Base-by-base conservation (phyloP, 2,329 filamentous ascomycete genomes). In the Tricladium varicosporioides region DNA sequence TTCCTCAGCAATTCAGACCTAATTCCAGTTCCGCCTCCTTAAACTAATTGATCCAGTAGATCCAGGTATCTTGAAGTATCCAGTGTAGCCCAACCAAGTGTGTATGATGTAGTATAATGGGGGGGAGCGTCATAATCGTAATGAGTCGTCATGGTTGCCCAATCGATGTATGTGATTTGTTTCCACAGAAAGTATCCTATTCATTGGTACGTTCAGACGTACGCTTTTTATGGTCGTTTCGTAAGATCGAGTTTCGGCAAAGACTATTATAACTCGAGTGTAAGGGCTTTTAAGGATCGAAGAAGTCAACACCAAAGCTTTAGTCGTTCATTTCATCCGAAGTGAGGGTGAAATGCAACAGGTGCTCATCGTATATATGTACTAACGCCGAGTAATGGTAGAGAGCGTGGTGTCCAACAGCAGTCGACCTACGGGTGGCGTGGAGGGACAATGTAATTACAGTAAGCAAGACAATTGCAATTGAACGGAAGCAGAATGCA, bases 131-230 rank as follows among this genome's bases (percentile, higher is more conserved):
- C 65, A 63, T 68, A 59, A 61, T 63, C 66, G 66, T 67, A 65
- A 57, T 67, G 58, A 46, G 16, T 67, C 67, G 59, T 70, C 57
- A 68, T 69, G 67, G 67, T 70, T 68, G 67, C 67, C 67, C 67
- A 67, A 60, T 69, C 67, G 67, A 64, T 70, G 65, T 70, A 68
- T 60, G 60, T 57, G 52, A 48, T 55, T 43, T 51, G 52, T 43
- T 58, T 52, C 42, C 56, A 58, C 56, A 58, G 52, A 60, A 62
- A 63, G 64, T 69, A 67, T 69, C 66, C 64, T 66, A 59, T 59
- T 65, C 58, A 56, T 59, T 58, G 51, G 48, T 51, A 45, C 48
- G 53, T 44, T 57, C 60, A 58, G 57, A 55, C 56, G 50, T 56
- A 53, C 54, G 64, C 58, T 65, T 54, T 52, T 62, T 58, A 56